Conservation (phyloP, 192 early-diverging fungal genomes). For the Rhizophagus prolifer region DNA sequence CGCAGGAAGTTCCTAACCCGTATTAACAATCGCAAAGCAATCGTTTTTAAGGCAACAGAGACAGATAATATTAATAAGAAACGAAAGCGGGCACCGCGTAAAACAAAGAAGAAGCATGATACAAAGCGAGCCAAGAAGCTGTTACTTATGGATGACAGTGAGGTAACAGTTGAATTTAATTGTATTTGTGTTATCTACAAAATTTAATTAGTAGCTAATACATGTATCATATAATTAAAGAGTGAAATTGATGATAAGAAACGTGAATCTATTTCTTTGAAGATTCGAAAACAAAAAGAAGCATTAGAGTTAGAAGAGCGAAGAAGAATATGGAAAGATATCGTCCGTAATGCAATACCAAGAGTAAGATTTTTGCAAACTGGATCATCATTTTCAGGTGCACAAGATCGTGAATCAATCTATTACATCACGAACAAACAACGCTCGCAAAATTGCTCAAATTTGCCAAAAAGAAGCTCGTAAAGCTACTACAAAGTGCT, state of each 20-base stretch:
- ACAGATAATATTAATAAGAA: not conserved
- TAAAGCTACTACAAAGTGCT: conserved; percentile 52
- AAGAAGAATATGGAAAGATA: conserved; percentile 38
- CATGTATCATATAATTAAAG: not conserved
- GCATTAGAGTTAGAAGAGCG: conserved; percentile 29
- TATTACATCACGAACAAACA: conserved; percentile 48
- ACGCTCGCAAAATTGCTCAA: conserved; percentile 70
- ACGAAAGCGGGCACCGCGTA: not conserved
- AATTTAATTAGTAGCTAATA: not conserved
- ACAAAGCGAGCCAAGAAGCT: not conserved
- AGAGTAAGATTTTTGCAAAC: conserved; percentile 26
- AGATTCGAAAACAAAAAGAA: conserved; percentile 29
- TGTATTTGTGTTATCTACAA: not conserved
- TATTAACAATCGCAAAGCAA: conserved; percentile 28
- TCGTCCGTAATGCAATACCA: conserved; percentile 42
- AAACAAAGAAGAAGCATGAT: not conserved
- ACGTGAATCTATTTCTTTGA: conserved; percentile 17
- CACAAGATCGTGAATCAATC: conserved; percentile 49
- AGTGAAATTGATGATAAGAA: conserved; percentile 14
- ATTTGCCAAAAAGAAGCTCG: conserved; percentile 73
- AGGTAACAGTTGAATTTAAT: not conserved
- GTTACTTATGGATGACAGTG: not conserved
- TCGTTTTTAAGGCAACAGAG: not conserved
- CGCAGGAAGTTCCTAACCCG: conserved; percentile 26
- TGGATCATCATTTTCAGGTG: conserved; percentile 37